Evolutionary conservation across 1,284 basidiomycete genomes (phyloP).

Genomic region (Papiliotrema nemorosa): DNA sequence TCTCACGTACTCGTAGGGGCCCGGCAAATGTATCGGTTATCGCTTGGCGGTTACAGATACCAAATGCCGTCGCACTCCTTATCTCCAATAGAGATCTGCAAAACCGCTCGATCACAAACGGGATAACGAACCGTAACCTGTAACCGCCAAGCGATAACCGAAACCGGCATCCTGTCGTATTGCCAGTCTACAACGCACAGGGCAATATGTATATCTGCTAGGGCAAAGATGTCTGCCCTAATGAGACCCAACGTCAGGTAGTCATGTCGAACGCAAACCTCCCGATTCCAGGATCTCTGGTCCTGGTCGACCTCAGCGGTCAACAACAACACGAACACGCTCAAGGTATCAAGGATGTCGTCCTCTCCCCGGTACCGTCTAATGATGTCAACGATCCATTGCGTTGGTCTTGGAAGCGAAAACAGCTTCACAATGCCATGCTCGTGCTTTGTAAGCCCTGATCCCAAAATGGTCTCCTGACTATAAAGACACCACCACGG

Average conservation of each 20-base stretch:
- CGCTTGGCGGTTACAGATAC: background rate
- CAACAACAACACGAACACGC: background rate
- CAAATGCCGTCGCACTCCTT: too few species aligned
- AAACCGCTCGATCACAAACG: too few species aligned
- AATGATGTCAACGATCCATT: constrained; percentile 24
- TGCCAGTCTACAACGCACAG: too few species aligned
- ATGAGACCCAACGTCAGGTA: background rate
- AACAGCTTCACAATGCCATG: constrained; percentile 15
- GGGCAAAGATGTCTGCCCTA: background rate
- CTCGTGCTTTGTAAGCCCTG: constrained; percentile 14
- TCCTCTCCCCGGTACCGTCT: constrained; percentile 18
- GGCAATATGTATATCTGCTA: too few species aligned
- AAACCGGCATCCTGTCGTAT: too few species aligned
- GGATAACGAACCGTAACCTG: too few species aligned
- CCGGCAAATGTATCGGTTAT: too few species aligned
- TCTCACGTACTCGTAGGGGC: too few species aligned
- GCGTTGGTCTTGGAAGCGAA: constrained; percentile 17
- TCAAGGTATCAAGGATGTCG: constrained; percentile 7
- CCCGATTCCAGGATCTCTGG: constrained; percentile 19
- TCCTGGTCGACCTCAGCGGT: constrained; percentile 12
- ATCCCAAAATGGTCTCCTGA: background rate
- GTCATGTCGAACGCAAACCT: constrained; percentile 2
- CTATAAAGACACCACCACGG: constrained; percentile 8
- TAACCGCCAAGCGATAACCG: too few species aligned
- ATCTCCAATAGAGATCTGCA: too few species aligned